These are phyloP conservation scores for Pseudoneurospora amorphoporcata DNA, from an alignment of 495 filamentous ascomycete genomes.

Conservation along the genomic window DNA sequence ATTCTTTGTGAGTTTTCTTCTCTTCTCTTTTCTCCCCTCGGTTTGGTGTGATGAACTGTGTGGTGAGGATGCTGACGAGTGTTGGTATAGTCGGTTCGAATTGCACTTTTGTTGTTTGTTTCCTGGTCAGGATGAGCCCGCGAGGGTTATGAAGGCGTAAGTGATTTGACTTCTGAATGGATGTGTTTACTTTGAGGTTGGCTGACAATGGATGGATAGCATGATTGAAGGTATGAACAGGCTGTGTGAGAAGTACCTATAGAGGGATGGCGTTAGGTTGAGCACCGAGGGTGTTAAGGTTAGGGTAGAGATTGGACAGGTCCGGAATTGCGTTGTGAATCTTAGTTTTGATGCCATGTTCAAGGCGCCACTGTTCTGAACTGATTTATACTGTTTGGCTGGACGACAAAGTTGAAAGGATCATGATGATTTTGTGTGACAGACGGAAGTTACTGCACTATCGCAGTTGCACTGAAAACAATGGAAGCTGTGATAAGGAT, in stretches of 20 bases:
- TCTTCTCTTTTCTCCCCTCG: too few species aligned
- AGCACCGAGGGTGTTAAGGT: background rate
- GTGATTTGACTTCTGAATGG: background rate
- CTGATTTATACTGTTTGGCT: background rate
- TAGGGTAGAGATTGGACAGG: background rate
- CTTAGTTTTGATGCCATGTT: background rate
- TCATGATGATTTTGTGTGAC: background rate
- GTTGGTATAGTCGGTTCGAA: background rate
- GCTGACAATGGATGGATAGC: background rate
- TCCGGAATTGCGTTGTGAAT: background rate
- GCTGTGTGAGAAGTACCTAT: background rate
- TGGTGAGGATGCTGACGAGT: background rate
- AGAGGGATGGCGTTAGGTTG: background rate
- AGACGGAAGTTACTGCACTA: background rate
- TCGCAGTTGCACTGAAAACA: accelerated
- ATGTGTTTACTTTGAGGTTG: background rate
- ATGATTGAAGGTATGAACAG: background rate
- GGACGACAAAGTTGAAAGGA: background rate
- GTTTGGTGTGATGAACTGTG: too few species aligned
- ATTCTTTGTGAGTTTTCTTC: background rate
- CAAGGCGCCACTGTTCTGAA: too few species aligned
- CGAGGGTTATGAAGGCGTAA: background rate
- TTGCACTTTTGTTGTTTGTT: background rate
- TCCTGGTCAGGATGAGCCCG: background rate
- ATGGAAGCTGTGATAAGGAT: background rate